Percentiles rank a stretch among this genome's conserved stretches.
These are phyloP conservation scores for Xylariaceae sp. DNA, from an alignment of 2,329 filamentous ascomycete species.

Conservation along the genomic window DNA sequence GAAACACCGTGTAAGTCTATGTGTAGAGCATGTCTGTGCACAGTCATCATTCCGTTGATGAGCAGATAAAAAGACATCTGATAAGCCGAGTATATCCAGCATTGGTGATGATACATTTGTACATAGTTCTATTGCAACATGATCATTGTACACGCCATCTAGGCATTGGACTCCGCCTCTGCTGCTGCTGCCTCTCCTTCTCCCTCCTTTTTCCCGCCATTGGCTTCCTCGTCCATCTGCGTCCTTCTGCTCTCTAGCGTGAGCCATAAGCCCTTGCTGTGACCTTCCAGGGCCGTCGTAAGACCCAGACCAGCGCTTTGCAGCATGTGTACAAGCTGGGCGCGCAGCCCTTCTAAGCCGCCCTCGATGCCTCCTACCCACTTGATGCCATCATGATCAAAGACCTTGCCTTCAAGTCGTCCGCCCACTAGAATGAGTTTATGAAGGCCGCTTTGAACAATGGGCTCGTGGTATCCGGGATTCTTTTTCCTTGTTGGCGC, in stretches of 20 bases:
- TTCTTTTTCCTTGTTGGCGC: slow-evolving; percentile 71
- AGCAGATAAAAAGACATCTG: too few relatives aligned
- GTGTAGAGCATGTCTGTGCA: too few relatives aligned
- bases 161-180: slow-evolving; percentile 15
- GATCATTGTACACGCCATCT: slow-evolving; percentile 17
- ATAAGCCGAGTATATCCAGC: too few relatives aligned
- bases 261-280: slow-evolving; percentile 78
- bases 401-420: slow-evolving; percentile 77
- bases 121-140: not conserved
- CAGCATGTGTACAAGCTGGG: slow-evolving; percentile 76
- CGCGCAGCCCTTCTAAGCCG: slow-evolving; percentile 74
- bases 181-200: slow-evolving; percentile 13
- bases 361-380: slow-evolving; percentile 73
- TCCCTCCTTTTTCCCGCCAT: slow-evolving; percentile 28
- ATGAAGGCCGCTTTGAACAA: slow-evolving; percentile 75
- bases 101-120: not conserved
- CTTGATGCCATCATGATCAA: slow-evolving; percentile 66
- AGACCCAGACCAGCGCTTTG: slow-evolving; percentile 75
- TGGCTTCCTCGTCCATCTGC: slow-evolving; percentile 71
- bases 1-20: too few relatives aligned
- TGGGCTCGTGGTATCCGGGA: slow-evolving; percentile 75
- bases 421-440: slow-evolving; percentile 87
- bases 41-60: too few relatives aligned
- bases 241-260: slow-evolving; percentile 78
- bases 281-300: slow-evolving; percentile 73